Evolutionary conservation across 108 stramenopile genomes (phyloP).

Genomic region (Cyclotella atomus): DNA sequence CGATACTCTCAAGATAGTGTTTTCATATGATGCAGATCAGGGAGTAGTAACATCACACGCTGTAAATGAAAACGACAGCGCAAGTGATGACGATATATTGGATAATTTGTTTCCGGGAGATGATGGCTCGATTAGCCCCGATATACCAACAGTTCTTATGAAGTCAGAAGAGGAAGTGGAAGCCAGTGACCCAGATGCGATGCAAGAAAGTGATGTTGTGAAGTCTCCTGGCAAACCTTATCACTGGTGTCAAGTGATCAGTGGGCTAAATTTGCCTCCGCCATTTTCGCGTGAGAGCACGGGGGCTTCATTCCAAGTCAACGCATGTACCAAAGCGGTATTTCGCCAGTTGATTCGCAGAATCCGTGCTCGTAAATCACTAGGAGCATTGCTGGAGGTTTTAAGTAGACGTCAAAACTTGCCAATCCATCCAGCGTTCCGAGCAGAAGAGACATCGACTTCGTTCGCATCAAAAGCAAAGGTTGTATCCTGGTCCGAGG

Average conservation of each 20-base stretch:
- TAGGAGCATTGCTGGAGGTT: slow-evolving; percentile 50
- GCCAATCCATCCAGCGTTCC: slow-evolving; percentile 46
- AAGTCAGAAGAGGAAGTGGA: slow-evolving; percentile 27
- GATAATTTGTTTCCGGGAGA: slow-evolving; percentile 47
- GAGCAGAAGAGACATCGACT: slow-evolving; percentile 5
- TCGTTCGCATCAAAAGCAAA: slow-evolving; percentile 26
- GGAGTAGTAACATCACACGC: slow-evolving; percentile 28
- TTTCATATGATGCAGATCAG: slow-evolving; percentile 21
- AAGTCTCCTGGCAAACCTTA: slow-evolving; percentile 53
- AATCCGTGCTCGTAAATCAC: slow-evolving; percentile 58
- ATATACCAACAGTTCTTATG: slow-evolving; percentile 28
- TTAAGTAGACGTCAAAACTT: slow-evolving; percentile 43
- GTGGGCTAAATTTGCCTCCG: slow-evolving; percentile 63
- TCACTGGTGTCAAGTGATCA: slow-evolving; percentile 84
- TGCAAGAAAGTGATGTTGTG: slow-evolving; percentile 7
- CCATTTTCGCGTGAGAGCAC: slow-evolving; percentile 21
- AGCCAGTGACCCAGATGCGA: slow-evolving; percentile 5
- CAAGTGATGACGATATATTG: slow-evolving; percentile 25
- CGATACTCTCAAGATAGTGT: slow-evolving; percentile 20
- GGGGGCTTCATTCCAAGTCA: slow-evolving; percentile 33
- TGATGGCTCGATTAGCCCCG: slow-evolving; percentile 37
- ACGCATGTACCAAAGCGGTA: slow-evolving; percentile 59
- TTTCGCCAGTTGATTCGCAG: slow-evolving; percentile 58
- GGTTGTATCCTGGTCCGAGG: slow-evolving; percentile 44
- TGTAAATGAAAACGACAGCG: slow-evolving; percentile 1